These are phyloP conservation scores for Paramecium pentaurelia DNA, from an alignment of 73 alveolate species.

Conservation along the genomic window DNA sequence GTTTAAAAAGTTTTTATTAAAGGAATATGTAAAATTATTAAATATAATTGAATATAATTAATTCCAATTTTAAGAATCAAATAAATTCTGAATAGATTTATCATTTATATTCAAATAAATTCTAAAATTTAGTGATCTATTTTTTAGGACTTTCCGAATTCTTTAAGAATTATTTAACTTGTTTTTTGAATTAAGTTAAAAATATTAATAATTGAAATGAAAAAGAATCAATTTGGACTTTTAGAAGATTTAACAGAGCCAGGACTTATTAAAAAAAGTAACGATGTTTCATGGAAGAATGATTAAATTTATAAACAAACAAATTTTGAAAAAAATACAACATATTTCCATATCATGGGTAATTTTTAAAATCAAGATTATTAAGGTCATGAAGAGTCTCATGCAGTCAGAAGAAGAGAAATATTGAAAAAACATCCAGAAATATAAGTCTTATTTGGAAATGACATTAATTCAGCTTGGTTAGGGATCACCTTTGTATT, in stretches of 20 bases:
- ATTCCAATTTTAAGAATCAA: background rate
- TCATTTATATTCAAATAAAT: background rate
- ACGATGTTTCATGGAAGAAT: slow-evolving; percentile 2
- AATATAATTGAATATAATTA: background rate
- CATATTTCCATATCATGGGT: slow-evolving; percentile 53
- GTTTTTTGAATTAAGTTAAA: background rate
- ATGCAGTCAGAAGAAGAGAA: slow-evolving; percentile 48
- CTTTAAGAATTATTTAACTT: background rate
- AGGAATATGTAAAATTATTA: background rate
- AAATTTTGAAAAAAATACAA: background rate
- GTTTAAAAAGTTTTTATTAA: background rate
- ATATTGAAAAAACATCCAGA: slow-evolving; percentile 55
- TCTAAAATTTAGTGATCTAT: background rate
- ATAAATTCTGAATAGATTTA: background rate
- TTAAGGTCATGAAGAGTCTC: slow-evolving; percentile 54
- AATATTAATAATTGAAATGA: background rate
- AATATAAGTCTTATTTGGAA: background rate
- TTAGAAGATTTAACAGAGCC: background rate
- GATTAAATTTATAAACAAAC: background rate
- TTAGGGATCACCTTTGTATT: slow-evolving; percentile 30
- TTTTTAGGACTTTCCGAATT: background rate
- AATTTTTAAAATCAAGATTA: background rate
- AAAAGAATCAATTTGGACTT: background rate
- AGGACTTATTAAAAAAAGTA: background rate
- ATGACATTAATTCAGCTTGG: slow-evolving; percentile 19